Base-by-base conservation (phyloP, 164 flowering plant species). In the Umbellularia californica region DNA sequence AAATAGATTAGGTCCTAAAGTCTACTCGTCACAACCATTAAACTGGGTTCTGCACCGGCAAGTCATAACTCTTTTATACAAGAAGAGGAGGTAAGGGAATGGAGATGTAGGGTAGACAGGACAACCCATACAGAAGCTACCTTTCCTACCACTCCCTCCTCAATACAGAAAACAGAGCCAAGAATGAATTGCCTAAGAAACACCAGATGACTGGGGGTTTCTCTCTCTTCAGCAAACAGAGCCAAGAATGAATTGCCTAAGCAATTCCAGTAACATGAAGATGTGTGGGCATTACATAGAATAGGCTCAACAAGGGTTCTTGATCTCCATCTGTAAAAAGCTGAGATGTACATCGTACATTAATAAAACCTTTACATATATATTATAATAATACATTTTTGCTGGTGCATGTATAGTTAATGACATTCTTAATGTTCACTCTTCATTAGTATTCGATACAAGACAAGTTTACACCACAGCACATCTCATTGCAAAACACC, bases 181-280 rank as follows among this genome's bases (percentile, higher is more conserved):
- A 64, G 67, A 64, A 64, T 64, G 67, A 72, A 72, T 72, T 72
- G 75, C 75, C 84, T 70, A 52, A 62, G 63, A 79, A 76, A 71
- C 71, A 60, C 70, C 81, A 67, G 70, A 41, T 58, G 76, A 77
- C 68, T 64, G 47, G 75, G 74, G 78, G 65, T 71, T 65, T 74
- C 79, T 72, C 41, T 70, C 64, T 68, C 72, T 78, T 77, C 77
- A 78, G 79, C 79, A 78, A 64, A 58, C 30, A n/a, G n/a, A n/a
- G n/a, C n/a, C n/a, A n/a, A n/a, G n/a, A n/a, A n/a, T n/a, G n/a
- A n/a, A n/a, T 58, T 60, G 58, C 69, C 55, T 5, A 30, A 55
- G n/a, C 5, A 55, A 55, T 15, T 55, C 60, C 60, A 55, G 20
- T 55, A 55, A 15, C 60, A 17, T 15, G n/a, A 3, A 55, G 5